Evolutionary conservation across 495 filamentous ascomycete genomes (phyloP), one percentile per base, ranked within the genome.

Genomic region (Penicillium subrubescens): DNA sequence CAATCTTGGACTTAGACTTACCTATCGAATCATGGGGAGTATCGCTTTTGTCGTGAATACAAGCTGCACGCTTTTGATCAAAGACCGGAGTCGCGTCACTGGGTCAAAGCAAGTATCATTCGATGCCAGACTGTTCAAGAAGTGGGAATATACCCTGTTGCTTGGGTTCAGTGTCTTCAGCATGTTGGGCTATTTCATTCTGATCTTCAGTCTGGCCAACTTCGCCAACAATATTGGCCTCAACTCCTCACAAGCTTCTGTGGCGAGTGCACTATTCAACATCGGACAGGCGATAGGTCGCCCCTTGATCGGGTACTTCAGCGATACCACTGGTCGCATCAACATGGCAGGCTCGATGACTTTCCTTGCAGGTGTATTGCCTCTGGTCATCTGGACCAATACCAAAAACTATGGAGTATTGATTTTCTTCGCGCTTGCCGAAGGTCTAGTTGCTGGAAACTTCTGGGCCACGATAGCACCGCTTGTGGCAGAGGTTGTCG

Each of bases 181-280:
- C 15, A 54, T 54, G 75, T 79, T 94, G 12, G 89, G 88, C 14
- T 94, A 92, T 67, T 80, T 91, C 44, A 87, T 88, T 14, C 78
- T 94, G 4, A 74, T 92, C 21, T 94, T 89, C 76, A 90, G 88
- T 21, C 80, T 94, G 44, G 84, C 89, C 3, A 87, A 90, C 64
- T 94, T 90, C 73, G 87, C 88, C 2, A 70, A 75, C 35, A 80
- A 80, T 2, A 81, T 92, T 35, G 90, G 92, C 5, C 79, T 94
- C 25, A 81, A 76, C 11, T 72, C 84, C 0, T 75, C 76, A 11
- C 90, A 93, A 67, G 90, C 86, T 6, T 87, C 88, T 1, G 73
- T 90, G 17, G 80, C 89, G 4, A 84, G 83, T 2, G 91, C 91
- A 0, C 73, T 92, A 33, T 78, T 93, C 57, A 93, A 91, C 64